Evolutionary conservation across 2,329 filamentous ascomycete genomes (phyloP).

Genomic region (Pseudopithomyces maydicus): DNA sequence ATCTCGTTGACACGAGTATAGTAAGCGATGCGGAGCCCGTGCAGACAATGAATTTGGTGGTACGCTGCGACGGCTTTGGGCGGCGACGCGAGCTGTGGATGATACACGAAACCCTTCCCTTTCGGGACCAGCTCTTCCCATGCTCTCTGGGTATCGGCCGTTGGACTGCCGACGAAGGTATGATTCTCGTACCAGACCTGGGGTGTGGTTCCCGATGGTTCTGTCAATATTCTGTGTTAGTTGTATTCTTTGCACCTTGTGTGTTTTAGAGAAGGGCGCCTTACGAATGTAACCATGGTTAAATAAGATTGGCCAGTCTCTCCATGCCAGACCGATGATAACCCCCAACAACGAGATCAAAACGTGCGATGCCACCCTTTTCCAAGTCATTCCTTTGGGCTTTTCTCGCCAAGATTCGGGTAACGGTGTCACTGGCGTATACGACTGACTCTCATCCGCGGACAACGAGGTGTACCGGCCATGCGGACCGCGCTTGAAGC

Average conservation of each 20-base stretch:
- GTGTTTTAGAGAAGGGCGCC: background rate
- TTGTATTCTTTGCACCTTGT: background rate
- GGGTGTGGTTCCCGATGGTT: background rate
- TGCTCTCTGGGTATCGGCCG: conserved; percentile 3
- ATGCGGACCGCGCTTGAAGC: background rate
- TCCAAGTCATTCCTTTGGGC: background rate
- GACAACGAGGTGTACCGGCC: background rate
- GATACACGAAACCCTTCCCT: conserved; percentile 10
- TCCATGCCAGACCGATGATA: background rate
- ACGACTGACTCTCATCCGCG: background rate
- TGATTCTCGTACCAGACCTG: conserved; percentile 6
- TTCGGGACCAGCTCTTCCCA: conserved; percentile 11
- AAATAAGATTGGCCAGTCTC: background rate
- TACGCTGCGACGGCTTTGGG: conserved; percentile 2
- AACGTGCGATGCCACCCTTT: background rate
- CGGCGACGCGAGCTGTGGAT: conserved; percentile 1
- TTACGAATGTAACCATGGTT: background rate
- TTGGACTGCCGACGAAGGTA: conserved; percentile 5
- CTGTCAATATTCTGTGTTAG: background rate
- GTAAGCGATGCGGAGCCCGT: background rate
- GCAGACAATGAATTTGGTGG: conserved; percentile 10
- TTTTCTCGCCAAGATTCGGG: background rate
- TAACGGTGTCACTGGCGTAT: background rate
- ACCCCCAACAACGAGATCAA: background rate
- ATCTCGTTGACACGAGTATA: conserved; percentile 3